phyloP scores from a whole-genome alignment of 495 filamentous ascomycete species.

The Antarctomyces pellizariae region DNA sequence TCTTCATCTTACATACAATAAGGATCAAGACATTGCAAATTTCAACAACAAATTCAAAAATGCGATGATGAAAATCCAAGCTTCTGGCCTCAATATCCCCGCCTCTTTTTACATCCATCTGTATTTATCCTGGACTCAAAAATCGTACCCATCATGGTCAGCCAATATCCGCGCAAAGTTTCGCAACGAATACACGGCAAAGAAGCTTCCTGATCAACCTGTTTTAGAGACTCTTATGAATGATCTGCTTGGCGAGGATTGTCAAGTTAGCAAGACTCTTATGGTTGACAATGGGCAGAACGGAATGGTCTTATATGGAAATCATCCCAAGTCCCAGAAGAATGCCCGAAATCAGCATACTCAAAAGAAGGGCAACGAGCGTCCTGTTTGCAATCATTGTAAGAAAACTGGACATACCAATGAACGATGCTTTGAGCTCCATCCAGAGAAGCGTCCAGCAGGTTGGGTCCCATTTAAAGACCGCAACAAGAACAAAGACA shows the following conservation, averaged over 20 bases:
- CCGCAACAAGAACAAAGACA: conserved; percentile 1
- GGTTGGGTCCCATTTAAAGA: too few relatives aligned
- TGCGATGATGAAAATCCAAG: background rate
- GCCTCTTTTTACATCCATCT: conserved; percentile 1
- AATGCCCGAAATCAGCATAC: background rate
- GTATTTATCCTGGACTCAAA: background rate
- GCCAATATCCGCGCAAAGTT: background rate
- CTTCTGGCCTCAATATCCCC: background rate
- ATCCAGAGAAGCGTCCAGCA: background rate
- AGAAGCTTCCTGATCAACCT: background rate
- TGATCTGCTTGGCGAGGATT: background rate
- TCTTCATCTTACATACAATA: background rate
- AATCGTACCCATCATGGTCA: background rate
- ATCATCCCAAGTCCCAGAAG: background rate
- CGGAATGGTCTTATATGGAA: background rate
- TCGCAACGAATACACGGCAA: background rate
- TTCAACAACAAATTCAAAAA: background rate
- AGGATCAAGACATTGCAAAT: background rate
- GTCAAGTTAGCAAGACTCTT: background rate
- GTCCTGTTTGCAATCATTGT: background rate
- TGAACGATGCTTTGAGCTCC: background rate
- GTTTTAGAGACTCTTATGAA: background rate
- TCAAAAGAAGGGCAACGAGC: background rate
- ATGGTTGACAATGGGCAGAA: background rate
- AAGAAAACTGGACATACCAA: background rate